These are phyloP conservation scores for Fonsecaea erecta DNA, from an alignment of 2,329 filamentous ascomycete genomes.

Conservation along the genomic window DNA sequence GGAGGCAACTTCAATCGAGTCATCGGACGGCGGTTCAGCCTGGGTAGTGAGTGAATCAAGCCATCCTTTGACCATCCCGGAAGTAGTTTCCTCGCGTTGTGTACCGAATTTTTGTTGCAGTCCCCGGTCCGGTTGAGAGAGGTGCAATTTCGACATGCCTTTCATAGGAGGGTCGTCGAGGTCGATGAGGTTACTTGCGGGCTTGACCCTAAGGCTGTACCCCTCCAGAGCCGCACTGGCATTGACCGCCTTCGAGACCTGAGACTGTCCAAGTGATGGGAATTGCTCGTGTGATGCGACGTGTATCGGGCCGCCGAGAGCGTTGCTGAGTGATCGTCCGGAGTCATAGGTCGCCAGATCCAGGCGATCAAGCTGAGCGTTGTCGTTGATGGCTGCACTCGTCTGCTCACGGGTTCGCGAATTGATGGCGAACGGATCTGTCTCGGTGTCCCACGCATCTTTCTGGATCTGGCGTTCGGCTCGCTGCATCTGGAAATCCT, in stretches of 20 bases:
- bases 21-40: conserved; percentile 15
- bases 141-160: conserved; percentile 8
- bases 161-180: conserved; percentile 6
- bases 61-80: conserved; percentile 19
- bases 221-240: background rate
- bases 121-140: conserved; percentile 9
- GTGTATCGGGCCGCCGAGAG: conserved; percentile 21
- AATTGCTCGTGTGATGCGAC: conserved; percentile 20
- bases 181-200: conserved; percentile 18
- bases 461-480: conserved; percentile 57
- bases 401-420: background rate
- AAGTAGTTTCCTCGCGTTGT: background rate
- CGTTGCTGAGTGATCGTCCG: conserved; percentile 15
- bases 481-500: conserved; percentile 55
- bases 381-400: conserved; percentile 4
- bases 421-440: conserved; percentile 13
- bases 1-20: conserved; percentile 25
- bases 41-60: conserved; percentile 15
- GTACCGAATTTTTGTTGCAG: background rate
- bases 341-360: background rate
- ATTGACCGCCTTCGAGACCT: background rate
- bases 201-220: background rate
- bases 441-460: conserved; percentile 37
- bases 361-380: conserved; percentile 4
- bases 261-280: conserved; percentile 12